These are phyloP conservation scores for Mytilinidion resinicola DNA, from an alignment of 495 filamentous ascomycete genomes.

Conservation along the genomic window DNA sequence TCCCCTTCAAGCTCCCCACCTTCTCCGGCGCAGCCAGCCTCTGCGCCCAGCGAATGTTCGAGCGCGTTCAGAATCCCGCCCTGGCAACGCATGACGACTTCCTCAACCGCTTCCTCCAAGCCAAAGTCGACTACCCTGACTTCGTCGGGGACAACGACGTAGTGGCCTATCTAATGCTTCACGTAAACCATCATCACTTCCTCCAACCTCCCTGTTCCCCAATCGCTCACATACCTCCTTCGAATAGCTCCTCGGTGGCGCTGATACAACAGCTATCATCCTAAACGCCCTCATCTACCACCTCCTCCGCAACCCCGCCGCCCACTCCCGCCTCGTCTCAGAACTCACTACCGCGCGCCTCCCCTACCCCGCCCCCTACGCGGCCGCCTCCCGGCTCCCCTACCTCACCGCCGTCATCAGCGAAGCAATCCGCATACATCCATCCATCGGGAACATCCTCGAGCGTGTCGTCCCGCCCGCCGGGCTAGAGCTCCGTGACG, in stretches of 20 bases:
- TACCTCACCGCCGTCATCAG: background rate
- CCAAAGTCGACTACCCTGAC: constrained; percentile 9
- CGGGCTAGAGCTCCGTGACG: no score
- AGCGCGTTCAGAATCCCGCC: constrained; percentile 4
- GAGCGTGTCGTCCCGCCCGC: no score
- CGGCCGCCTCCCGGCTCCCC: background rate
- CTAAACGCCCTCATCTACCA: constrained; percentile 14
- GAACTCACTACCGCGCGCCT: constrained; percentile 4
- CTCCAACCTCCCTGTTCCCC: background rate
- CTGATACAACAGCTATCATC: constrained; percentile 12
- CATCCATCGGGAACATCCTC: no score
- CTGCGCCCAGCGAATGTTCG: constrained; percentile 9
- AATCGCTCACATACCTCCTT: background rate
- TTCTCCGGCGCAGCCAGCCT: constrained; percentile 10
- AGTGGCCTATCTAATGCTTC: constrained; percentile 13
- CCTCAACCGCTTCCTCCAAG: constrained; percentile 15
- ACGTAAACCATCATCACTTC: background rate
- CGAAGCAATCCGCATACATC: no score
- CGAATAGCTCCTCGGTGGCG: constrained; percentile 11
- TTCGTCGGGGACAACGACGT: constrained; percentile 5
- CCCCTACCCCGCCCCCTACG: background rate
- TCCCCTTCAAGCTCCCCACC: constrained; percentile 13
- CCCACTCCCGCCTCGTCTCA: background rate
- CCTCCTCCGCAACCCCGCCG: constrained; percentile 10
- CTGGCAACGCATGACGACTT: constrained; percentile 10